Conservation (phyloP, 129 eudicot genomes). For the Tanacetum coccineum region DNA sequence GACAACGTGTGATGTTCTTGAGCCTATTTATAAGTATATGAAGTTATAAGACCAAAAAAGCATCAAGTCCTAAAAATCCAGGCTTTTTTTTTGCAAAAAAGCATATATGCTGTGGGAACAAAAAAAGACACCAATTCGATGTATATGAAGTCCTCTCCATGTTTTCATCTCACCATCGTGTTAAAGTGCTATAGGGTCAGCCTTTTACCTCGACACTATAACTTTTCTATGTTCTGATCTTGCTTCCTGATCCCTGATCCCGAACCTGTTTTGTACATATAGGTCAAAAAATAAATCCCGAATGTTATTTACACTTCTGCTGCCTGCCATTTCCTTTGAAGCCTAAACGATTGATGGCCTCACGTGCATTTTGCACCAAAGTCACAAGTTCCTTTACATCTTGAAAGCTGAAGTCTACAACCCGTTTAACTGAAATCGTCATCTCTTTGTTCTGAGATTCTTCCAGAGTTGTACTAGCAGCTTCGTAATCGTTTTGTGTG, state of each 20-base stretch:
- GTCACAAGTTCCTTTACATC: slow-evolving; percentile 60
- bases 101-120: no score
- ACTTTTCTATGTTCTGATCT: no score
- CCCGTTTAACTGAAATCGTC: slow-evolving; percentile 52
- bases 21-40: no score
- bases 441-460: slow-evolving; percentile 61
- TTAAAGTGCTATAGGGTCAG: no score
- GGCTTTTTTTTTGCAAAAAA: no score
- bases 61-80: no score
- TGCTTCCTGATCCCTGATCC: no score
- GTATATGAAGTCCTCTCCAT: slow-evolving; percentile 34
- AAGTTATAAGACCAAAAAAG: no score
- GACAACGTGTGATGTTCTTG: no score
- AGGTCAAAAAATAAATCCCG: slow-evolving; percentile 33
- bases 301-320: slow-evolving; percentile 41
- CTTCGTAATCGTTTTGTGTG: slow-evolving; percentile 55
- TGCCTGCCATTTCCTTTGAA: slow-evolving; percentile 36
- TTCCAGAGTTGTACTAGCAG: slow-evolving; percentile 37
- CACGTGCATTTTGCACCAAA: slow-evolving; percentile 64
- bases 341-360: slow-evolving; percentile 52
- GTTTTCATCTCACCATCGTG: no score
- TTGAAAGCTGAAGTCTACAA: slow-evolving; percentile 80
- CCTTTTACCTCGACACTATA: no score
- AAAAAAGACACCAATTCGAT: slow-evolving; percentile 28
- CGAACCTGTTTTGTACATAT: slow-evolving; percentile 54